Evolutionary conservation across 768 basidiomycete species (phyloP).

Genomic region (Collybia sordida): DNA sequence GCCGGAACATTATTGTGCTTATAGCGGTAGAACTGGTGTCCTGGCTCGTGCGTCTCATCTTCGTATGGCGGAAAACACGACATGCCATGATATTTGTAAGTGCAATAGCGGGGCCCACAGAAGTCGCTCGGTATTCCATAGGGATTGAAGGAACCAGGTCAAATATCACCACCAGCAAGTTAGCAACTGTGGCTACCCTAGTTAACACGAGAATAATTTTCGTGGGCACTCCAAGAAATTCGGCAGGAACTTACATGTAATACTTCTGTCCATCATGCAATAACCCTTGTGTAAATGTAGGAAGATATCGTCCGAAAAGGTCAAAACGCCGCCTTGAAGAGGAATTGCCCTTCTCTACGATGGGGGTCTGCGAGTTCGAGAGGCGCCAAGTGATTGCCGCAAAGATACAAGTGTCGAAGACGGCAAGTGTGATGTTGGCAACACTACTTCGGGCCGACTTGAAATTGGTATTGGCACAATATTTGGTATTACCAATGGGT

Average conservation of each 20-base stretch:
- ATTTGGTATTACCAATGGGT: too few species aligned
- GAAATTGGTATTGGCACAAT: background rate
- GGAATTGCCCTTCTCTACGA: background rate
- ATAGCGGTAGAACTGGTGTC: background rate
- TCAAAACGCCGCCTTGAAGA: background rate
- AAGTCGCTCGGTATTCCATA: slow-evolving; percentile 6
- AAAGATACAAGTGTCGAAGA: background rate
- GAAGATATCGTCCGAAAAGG: slow-evolving; percentile 20
- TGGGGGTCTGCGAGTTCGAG: background rate
- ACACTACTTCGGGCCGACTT: background rate
- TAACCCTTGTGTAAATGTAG: slow-evolving; percentile 28
- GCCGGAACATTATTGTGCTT: background rate
- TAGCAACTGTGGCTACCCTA: background rate
- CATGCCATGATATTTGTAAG: slow-evolving; percentile 18
- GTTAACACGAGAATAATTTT: too few species aligned
- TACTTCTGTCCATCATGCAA: too few species aligned
- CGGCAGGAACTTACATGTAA: slow-evolving; percentile 21
- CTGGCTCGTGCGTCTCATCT: slow-evolving; percentile 1
- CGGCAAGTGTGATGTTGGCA: background rate
- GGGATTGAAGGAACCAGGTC: slow-evolving; percentile 3
- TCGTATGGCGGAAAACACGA: slow-evolving; percentile 15
- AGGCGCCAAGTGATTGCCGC: background rate
- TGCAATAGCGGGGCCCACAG: slow-evolving; percentile 3
- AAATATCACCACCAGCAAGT: slow-evolving; percentile 6
- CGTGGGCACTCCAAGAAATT: background rate